Evolutionary conservation across 345 rosid genomes (phyloP).

Genomic region (Pistacia atlantica): DNA sequence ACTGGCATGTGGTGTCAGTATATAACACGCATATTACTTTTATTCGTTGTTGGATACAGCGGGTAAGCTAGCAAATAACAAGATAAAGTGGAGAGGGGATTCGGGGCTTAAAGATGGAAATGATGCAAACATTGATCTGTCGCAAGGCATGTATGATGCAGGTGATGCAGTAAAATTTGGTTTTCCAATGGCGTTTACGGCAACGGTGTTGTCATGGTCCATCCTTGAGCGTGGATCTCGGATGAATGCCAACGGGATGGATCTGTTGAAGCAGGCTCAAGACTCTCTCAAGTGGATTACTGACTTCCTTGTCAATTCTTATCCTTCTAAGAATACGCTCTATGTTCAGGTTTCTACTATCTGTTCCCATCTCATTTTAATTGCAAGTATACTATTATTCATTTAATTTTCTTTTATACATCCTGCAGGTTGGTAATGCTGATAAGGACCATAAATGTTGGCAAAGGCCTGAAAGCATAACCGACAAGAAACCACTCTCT

Average conservation of each 20-base stretch:
- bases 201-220: slow-evolving; percentile 84
- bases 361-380: no score
- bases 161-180: slow-evolving; percentile 95
- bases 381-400: no score
- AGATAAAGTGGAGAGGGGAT: slow-evolving; percentile 89
- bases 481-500: slow-evolving; percentile 68
- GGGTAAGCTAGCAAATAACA: slow-evolving; percentile 62
- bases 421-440: slow-evolving; percentile 80
- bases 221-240: slow-evolving; percentile 93
- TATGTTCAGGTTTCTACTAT: slow-evolving; percentile 61
- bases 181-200: slow-evolving; percentile 92
- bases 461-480: slow-evolving; percentile 89
- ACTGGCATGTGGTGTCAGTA: no score
- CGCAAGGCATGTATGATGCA: slow-evolving; percentile 89
- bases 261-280: slow-evolving; percentile 61
- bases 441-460: slow-evolving; percentile 75
- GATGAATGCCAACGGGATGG: slow-evolving; percentile 48
- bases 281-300: slow-evolving; percentile 85
- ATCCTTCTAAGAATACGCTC: slow-evolving; percentile 63
- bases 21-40: neutral
- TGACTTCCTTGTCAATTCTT: slow-evolving; percentile 81
- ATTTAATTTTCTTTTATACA: no score
- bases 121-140: slow-evolving; percentile 56
- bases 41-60: slow-evolving; percentile 42
- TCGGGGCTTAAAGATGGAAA: slow-evolving; percentile 82